Conservation (phyloP, 2,329 filamentous ascomycete species). For the Emmonsiellopsis sp. region DNA sequence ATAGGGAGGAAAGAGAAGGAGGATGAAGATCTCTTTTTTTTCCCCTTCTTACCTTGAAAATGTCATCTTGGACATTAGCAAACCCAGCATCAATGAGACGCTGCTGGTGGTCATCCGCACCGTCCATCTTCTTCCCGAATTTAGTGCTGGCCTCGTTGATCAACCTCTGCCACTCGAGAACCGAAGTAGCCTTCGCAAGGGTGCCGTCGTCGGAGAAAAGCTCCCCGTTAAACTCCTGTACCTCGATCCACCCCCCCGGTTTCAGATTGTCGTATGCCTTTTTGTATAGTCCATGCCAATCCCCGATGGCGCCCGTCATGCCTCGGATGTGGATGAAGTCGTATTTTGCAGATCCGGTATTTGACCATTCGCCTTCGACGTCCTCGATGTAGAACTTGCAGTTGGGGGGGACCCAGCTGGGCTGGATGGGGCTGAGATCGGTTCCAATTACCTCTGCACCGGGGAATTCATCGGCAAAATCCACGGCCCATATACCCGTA, state of each 20-base stretch:
- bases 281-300: neutral
- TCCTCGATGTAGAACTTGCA: constrained; percentile 11
- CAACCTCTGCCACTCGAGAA: constrained; percentile 13
- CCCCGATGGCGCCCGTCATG: neutral
- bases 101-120: constrained; percentile 15
- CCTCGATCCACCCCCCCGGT: constrained; percentile 5
- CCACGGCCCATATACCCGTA: constrained; percentile 13
- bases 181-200: constrained; percentile 2
- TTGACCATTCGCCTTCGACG: constrained; percentile 9
- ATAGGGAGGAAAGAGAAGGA: too few relatives aligned
- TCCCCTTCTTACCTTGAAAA: constrained; percentile 13
- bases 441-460: constrained; percentile 32
- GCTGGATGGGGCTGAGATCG: constrained; percentile 37
- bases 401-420: constrained; percentile 21
- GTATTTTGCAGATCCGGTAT: constrained; percentile 9
- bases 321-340: constrained; percentile 8
- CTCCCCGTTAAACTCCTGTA: constrained; percentile 17
- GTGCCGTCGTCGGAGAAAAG: constrained; percentile 14
- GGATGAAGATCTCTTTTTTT: too few relatives aligned
- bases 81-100: constrained; percentile 24
- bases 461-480: constrained; percentile 16
- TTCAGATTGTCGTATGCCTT: constrained; percentile 21
- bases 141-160: constrained; percentile 14
- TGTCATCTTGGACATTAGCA: constrained; percentile 19
- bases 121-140: constrained; percentile 17